Conservation (phyloP, 129 eudicot genomes). For the Lactuca saligna region DNA sequence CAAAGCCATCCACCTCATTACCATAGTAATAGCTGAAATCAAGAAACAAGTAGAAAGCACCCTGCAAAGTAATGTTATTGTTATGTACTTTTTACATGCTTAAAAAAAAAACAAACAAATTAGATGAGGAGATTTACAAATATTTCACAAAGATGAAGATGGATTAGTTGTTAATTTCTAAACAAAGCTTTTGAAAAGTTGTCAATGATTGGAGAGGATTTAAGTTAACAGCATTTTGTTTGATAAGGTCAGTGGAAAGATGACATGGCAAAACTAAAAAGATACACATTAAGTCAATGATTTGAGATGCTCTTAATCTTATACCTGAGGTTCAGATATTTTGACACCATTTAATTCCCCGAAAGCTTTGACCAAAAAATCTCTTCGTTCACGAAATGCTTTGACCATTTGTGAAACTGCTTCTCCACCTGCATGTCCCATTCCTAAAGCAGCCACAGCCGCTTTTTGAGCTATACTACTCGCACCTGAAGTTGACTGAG, state of each 20-base stretch:
- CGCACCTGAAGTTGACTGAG: constrained; percentile 92
- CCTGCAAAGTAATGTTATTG: constrained; percentile 43
- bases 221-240: too few relatives aligned
- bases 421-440: constrained; percentile 98
- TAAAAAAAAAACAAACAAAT: too few relatives aligned
- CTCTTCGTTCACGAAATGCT: constrained; percentile 85
- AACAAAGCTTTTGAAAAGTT: too few relatives aligned
- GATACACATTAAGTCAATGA: too few relatives aligned
- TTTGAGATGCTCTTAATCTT: too few relatives aligned
- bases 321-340: constrained; percentile 91
- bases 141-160: too few relatives aligned
- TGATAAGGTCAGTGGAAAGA: too few relatives aligned
- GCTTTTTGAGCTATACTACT: constrained; percentile 95
- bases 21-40: constrained; percentile 96
- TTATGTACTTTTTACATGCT: too few relatives aligned
- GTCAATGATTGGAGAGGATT: too few relatives aligned
- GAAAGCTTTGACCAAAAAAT: constrained; percentile 69
- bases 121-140: too few relatives aligned
- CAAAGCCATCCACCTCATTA: constrained; percentile 72
- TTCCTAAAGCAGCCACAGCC: constrained; percentile 89
- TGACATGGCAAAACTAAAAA: too few relatives aligned
- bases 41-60: constrained; percentile 94
- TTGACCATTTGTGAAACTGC: constrained; percentile 84
- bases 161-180: too few relatives aligned
- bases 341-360: constrained; percentile 80